phyloP scores from a whole-genome alignment of 2,329 filamentous ascomycete genomes.

The Verticillium klebahnii region DNA sequence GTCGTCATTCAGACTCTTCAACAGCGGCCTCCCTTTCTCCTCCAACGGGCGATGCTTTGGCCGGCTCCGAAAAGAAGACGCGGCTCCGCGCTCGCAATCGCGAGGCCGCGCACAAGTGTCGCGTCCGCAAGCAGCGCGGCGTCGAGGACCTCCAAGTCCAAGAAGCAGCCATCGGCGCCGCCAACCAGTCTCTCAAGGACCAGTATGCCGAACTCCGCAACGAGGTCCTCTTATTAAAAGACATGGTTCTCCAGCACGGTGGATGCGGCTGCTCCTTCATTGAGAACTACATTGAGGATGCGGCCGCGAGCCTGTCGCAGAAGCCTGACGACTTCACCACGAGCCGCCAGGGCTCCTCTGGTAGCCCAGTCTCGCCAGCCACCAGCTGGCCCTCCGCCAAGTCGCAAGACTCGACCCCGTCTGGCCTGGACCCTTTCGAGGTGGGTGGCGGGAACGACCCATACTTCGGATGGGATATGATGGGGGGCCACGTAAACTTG shows the following conservation, averaged over 20 bases:
- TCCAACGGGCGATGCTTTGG: background rate
- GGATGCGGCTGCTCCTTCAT: constrained; percentile 10
- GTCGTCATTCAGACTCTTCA: background rate
- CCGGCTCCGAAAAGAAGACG: constrained; percentile 4
- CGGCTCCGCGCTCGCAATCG: constrained; percentile 11
- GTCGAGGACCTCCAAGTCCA: constrained; percentile 10
- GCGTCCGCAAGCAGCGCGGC: constrained; percentile 12
- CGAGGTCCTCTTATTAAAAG: constrained; percentile 12
- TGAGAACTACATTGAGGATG: constrained; percentile 7
- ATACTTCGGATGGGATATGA: too few relatives aligned
- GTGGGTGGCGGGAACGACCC: too few relatives aligned
- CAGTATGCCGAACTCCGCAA: constrained; percentile 6
- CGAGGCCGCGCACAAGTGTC: constrained; percentile 13
- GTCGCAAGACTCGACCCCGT: too few relatives aligned
- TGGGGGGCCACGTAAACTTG: too few relatives aligned
- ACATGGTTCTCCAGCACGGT: constrained; percentile 11
- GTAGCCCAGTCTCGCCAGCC: background rate
- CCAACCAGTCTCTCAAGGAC: constrained; percentile 6
- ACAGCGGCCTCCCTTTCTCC: background rate
- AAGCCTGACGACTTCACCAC: background rate
- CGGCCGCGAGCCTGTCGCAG: background rate
- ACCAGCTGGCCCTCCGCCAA: background rate
- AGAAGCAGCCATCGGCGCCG: constrained; percentile 11
- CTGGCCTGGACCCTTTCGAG: too few relatives aligned
- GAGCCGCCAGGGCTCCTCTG: background rate